Evolutionary conservation across 2,329 filamentous ascomycete species (phyloP).

Genomic region (Aspergillus sp.): DNA sequence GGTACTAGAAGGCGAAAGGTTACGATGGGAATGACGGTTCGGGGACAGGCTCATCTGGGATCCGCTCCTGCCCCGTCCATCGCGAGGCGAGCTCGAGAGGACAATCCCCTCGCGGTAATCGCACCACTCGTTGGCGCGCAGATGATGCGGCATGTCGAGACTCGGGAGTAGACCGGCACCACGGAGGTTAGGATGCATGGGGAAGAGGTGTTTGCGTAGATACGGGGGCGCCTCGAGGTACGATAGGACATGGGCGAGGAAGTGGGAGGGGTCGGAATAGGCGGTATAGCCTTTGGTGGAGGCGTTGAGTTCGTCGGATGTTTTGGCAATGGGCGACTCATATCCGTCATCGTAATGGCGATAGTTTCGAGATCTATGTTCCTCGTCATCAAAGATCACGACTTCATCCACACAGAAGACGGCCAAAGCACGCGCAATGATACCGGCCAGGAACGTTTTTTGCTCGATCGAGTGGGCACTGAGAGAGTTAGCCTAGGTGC

Average conservation of each 20-base stretch:
- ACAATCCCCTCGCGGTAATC: slow-evolving; percentile 77
- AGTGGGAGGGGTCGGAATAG: slow-evolving; percentile 73
- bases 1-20: slow-evolving; percentile 13
- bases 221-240: slow-evolving; percentile 85
- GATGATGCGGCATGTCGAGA: slow-evolving; percentile 82
- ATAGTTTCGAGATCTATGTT: slow-evolving; percentile 35
- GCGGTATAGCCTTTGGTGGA: slow-evolving; percentile 53
- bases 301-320: slow-evolving; percentile 6
- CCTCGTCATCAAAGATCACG: slow-evolving; percentile 72
- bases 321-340: slow-evolving; percentile 21
- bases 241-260: slow-evolving; percentile 72
- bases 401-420: slow-evolving; percentile 85
- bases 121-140: slow-evolving; percentile 72
- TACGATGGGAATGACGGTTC: slow-evolving; percentile 30
- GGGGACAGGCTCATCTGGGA: slow-evolving; percentile 26
- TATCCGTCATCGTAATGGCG: slow-evolving; percentile 48
- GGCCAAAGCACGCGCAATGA: slow-evolving; percentile 75
- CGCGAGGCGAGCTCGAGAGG: slow-evolving; percentile 33
- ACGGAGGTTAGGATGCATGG: slow-evolving; percentile 72
- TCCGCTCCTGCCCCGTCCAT: slow-evolving; percentile 7
- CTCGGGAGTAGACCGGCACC: slow-evolving; percentile 71
- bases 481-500: not conserved
- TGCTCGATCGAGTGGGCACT: slow-evolving; percentile 72
- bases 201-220: slow-evolving; percentile 72
- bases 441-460: slow-evolving; percentile 68